phyloP scores from a whole-genome alignment of 805 yeast genomes.

The Kodamaea sagamina region DNA sequence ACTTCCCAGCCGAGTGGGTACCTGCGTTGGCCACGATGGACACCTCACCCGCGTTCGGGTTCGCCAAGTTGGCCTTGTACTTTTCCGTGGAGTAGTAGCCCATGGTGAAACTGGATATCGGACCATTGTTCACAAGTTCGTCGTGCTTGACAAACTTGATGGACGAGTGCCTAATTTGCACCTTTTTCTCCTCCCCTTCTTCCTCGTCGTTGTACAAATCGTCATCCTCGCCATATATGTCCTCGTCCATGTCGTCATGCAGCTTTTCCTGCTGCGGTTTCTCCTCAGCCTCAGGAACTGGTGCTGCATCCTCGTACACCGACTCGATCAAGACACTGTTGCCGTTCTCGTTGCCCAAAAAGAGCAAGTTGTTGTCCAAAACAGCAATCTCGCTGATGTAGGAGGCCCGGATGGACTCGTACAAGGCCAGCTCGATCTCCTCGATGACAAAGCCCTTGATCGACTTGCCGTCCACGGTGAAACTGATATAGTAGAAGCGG shows the following conservation, averaged over 20 bases:
- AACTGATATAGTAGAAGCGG: conserved; percentile 34
- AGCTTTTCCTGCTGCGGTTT: conserved; percentile 6
- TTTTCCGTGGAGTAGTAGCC: conserved; percentile 60
- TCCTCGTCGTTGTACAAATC: conserved; percentile 20
- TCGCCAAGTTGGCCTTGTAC: conserved; percentile 59
- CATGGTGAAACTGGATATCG: conserved; percentile 64
- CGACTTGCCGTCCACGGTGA: conserved; percentile 45
- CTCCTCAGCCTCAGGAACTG: conserved; percentile 5
- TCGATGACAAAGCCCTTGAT: conserved; percentile 38
- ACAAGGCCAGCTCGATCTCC: conserved; percentile 25
- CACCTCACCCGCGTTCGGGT: conserved; percentile 66
- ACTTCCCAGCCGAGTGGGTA: conserved; percentile 50
- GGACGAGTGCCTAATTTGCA: conserved; percentile 14
- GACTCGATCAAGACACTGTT: conserved; percentile 55
- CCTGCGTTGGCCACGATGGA: conserved; percentile 76
- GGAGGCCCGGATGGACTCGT: conserved; percentile 36
- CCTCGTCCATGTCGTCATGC: conserved; percentile 44
- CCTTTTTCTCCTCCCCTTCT: conserved; percentile 6
- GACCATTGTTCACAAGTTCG: conserved; percentile 65
- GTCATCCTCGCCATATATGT: conserved; percentile 37
- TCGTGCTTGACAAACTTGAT: conserved; percentile 51
- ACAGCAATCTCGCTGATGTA: conserved; percentile 45
- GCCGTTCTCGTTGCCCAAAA: conserved; percentile 62
- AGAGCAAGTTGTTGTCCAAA: conserved; percentile 47
- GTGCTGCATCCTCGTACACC: conserved; percentile 24